Percentiles rank a stretch among this genome's conserved stretches.
These are phyloP conservation scores for Discostella stelligeroides DNA, from an alignment of 108 stramenopile genomes.

Conservation along the genomic window DNA sequence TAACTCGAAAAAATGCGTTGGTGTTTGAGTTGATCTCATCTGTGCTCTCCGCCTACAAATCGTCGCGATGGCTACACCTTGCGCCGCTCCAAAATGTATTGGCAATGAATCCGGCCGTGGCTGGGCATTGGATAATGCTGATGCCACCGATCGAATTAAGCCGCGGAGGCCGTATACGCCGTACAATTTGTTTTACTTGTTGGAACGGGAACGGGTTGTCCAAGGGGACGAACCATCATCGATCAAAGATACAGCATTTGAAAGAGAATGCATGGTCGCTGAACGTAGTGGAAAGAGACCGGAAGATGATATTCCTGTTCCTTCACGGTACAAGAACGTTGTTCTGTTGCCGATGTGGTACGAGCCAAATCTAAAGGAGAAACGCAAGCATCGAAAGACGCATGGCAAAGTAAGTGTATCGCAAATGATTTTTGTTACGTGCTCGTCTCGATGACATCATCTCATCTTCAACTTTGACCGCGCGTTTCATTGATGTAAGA, in stretches of 20 bases:
- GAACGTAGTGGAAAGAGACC: not conserved
- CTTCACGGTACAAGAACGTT: conserved; percentile 35
- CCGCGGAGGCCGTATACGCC: conserved; percentile 42
- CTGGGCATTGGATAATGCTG: conserved; percentile 30
- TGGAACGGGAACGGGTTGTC: conserved; percentile 43
- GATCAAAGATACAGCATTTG: conserved; percentile 2
- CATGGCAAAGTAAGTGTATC: conserved; percentile 36
- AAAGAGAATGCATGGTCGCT: not conserved
- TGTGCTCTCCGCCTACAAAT: not conserved
- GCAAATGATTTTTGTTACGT: not conserved
- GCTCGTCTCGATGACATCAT: not conserved
- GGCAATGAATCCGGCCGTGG: not conserved
- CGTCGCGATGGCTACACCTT: conserved; percentile 1
- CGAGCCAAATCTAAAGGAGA: conserved; percentile 43
- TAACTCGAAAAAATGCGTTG: too few species aligned
- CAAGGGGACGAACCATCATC: conserved; percentile 18
- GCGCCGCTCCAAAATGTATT: not conserved
- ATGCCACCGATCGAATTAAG: conserved; percentile 24
- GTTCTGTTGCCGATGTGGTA: conserved; percentile 41
- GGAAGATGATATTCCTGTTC: conserved; percentile 35
- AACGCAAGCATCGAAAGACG: conserved; percentile 46
- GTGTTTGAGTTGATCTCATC: not conserved
- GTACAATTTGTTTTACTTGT: conserved; percentile 48
- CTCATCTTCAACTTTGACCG: not conserved
- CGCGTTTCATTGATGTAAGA: conserved; percentile 7